phyloP scores from a whole-genome alignment of 306 rosid species.

The Rosa multiflora region DNA sequence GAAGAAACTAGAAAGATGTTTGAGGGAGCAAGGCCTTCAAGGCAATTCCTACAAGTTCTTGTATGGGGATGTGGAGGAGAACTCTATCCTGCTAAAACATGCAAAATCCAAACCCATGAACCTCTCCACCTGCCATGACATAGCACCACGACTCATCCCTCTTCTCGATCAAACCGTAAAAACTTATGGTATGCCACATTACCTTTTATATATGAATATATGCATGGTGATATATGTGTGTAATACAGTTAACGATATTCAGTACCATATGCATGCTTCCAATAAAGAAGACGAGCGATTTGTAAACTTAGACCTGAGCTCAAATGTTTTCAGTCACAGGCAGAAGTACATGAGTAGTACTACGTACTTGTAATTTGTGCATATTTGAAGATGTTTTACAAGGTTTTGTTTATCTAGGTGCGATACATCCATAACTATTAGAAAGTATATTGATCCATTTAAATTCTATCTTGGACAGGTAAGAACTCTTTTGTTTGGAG shows the following conservation, averaged over 20 bases:
- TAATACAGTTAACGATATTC: no score
- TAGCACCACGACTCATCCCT: slow-evolving; percentile 10
- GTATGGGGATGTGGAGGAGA: background rate
- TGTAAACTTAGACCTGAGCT: no score
- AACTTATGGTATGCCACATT: background rate
- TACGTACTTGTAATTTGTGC: no score
- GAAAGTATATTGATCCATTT: no score
- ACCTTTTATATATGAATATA: no score
- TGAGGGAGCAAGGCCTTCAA: background rate
- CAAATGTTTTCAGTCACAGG: no score
- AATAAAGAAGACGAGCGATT: no score
- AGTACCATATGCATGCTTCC: no score
- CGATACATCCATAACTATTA: no score
- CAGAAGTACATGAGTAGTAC: no score
- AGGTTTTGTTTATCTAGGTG: background rate
- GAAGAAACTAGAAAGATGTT: background rate
- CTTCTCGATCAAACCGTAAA: background rate
- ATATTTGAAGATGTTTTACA: background rate
- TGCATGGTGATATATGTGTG: no score
- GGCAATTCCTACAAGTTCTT: background rate
- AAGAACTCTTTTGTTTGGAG: slow-evolving; percentile 24
- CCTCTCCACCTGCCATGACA: slow-evolving; percentile 23
- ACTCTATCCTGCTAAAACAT: background rate
- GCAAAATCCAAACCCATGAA: background rate
- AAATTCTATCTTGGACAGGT: no score